phyloP scores from a whole-genome alignment of 257 asterid species.

The Jasminum sambac region DNA sequence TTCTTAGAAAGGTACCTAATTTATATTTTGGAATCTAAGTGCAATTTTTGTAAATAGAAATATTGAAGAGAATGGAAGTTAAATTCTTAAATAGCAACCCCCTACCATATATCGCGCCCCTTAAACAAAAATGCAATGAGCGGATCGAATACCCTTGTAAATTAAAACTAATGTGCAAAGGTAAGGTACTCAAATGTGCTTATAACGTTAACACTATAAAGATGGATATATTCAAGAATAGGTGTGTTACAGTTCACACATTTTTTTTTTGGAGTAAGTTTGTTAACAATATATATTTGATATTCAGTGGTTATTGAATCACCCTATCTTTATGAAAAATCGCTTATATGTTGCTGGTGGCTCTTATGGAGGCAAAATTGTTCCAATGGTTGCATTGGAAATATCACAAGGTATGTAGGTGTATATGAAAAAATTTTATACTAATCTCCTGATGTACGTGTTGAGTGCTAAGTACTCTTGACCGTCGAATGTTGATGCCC shows the following conservation, averaged over 20 bases:
- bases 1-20: slow-evolving; percentile 40
- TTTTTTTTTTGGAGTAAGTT: not conserved
- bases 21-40: not conserved
- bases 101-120: too few species aligned
- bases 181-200: too few species aligned
- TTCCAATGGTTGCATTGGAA: slow-evolving; percentile 41
- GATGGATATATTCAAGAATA: too few species aligned
- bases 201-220: too few species aligned
- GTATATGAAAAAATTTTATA: not conserved
- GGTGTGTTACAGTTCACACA: too few species aligned
- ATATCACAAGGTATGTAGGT: slow-evolving; percentile 41
- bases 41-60: not conserved
- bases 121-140: too few species aligned
- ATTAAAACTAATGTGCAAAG: too few species aligned
- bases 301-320: slow-evolving; percentile 58
- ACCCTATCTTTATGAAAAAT: slow-evolving; percentile 39
- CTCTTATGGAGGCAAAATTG: slow-evolving; percentile 53
- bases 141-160: too few species aligned
- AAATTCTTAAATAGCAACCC: not conserved
- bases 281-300: not conserved
- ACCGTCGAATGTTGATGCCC: too few species aligned
- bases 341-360: slow-evolving; percentile 49
- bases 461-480: too few species aligned
- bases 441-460: too few species aligned
- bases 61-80: not conserved